phyloP scores from a whole-genome alignment of 768 basidiomycete species.

The Boletus insuetus region DNA sequence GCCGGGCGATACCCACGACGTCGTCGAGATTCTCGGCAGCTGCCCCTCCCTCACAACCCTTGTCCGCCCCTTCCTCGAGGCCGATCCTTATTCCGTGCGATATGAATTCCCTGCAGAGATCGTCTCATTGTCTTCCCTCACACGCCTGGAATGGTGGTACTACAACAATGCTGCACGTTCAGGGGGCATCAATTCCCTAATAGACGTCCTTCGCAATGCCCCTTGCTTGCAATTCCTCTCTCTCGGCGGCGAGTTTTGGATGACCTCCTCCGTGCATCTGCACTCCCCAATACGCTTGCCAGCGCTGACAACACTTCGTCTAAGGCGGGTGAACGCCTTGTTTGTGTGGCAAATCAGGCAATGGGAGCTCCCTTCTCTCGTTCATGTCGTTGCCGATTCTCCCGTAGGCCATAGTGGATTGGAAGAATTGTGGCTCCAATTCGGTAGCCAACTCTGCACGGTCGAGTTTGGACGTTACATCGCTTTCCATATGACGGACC shows the following conservation, averaged over 20 bases:
- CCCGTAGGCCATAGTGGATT: slow-evolving; percentile 38
- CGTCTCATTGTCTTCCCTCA: slow-evolving; percentile 48
- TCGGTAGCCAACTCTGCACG: slow-evolving; percentile 48
- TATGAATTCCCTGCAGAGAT: slow-evolving; percentile 55
- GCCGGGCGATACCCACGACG: slow-evolving; percentile 27
- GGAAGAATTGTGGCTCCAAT: slow-evolving; percentile 46
- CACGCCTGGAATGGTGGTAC: slow-evolving; percentile 71
- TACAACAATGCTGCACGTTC: slow-evolving; percentile 51
- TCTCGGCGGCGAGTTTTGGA: slow-evolving; percentile 46
- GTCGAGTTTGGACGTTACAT: slow-evolving; percentile 60
- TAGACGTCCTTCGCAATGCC: slow-evolving; percentile 46
- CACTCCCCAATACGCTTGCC: slow-evolving; percentile 38
- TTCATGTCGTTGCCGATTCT: slow-evolving; percentile 50
- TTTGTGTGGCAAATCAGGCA: slow-evolving; percentile 46
- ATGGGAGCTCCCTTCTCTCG: slow-evolving; percentile 56
- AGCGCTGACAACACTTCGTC: slow-evolving; percentile 50
- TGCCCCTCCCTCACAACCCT: slow-evolving; percentile 56
- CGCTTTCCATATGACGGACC: slow-evolving; percentile 50
- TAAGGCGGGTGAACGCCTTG: slow-evolving; percentile 47
- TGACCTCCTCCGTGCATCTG: slow-evolving; percentile 17
- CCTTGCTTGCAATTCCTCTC: slow-evolving; percentile 60
- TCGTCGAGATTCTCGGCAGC: slow-evolving; percentile 46
- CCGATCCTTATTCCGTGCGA: slow-evolving; percentile 28
- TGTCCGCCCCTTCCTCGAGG: slow-evolving; percentile 41
- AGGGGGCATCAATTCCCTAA: slow-evolving; percentile 64